A percentile compares a stretch with the other conserved stretches of the same genome.
phyloP scores from a whole-genome alignment of 1,284 basidiomycete species.

The Ganoderma sp. region DNA sequence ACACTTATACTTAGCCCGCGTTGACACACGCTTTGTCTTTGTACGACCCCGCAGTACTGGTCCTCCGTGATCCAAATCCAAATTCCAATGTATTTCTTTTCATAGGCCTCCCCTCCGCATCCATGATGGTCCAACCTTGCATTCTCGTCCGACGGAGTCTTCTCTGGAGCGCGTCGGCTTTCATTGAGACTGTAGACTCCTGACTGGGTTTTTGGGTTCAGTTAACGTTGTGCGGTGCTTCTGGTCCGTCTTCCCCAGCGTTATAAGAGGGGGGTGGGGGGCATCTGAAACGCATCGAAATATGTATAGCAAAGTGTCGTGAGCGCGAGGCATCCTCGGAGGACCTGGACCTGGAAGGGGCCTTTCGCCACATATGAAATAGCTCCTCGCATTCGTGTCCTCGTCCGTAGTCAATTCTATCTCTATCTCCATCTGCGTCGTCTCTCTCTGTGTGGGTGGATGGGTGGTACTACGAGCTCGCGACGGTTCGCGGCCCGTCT shows the following conservation, averaged over 20 bases:
- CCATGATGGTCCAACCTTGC: no score
- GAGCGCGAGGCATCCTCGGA: conserved; percentile 15
- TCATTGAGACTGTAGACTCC: neutral
- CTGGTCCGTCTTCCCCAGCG: neutral
- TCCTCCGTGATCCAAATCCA: conserved; percentile 15
- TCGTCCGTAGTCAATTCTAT: neutral
- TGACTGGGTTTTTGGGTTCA: neutral
- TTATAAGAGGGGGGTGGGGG: no score
- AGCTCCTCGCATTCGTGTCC: neutral
- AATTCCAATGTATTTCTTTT: conserved; percentile 7
- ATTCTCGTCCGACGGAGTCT: neutral
- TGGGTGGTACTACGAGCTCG: neutral
- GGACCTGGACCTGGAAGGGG: neutral
- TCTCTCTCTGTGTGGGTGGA: neutral
- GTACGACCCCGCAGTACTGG: conserved; percentile 12
- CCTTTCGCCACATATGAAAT: neutral
- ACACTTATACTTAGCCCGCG: neutral
- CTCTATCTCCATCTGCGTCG: neutral
- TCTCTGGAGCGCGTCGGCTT: neutral
- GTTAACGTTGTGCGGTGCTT: neutral
- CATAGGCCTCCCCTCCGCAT: conserved; percentile 8
- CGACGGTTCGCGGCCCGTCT: neutral
- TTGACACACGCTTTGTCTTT: neutral
- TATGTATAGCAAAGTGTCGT: neutral
- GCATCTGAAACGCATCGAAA: neutral